These are phyloP conservation scores for Boletellus dicymbophilus DNA, from an alignment of 1,284 basidiomycete genomes.

Conservation along the genomic window DNA sequence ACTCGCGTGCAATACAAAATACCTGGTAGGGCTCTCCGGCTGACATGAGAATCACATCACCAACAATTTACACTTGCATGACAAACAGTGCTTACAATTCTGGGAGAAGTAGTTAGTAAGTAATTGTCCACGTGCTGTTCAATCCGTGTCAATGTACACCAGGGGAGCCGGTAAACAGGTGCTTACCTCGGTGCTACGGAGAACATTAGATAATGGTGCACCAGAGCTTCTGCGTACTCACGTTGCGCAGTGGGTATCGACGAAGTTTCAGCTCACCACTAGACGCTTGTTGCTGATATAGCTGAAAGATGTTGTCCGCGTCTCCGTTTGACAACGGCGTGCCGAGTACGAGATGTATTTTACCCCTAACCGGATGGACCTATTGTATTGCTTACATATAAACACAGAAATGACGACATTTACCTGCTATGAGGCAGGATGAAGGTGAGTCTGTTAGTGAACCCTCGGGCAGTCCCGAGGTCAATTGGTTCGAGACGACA, in stretches of 20 bases:
- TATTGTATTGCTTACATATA: neutral
- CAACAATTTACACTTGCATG: neutral
- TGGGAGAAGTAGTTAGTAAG: constrained; percentile 83
- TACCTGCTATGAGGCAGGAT: constrained; percentile 52
- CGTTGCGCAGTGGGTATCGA: constrained; percentile 66
- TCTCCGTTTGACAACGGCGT: constrained; percentile 39
- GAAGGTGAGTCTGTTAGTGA: constrained; percentile 40
- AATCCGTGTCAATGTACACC: constrained; percentile 6
- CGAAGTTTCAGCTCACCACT: constrained; percentile 58
- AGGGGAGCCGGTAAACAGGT: constrained; percentile 7
- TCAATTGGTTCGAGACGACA: constrained; percentile 29
- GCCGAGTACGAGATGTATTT: constrained; percentile 60
- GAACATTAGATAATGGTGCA: constrained; percentile 11
- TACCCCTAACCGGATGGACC: constrained; percentile 45
- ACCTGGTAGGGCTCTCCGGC: constrained; percentile 77
- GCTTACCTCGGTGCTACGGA: constrained; percentile 68
- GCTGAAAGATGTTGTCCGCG: constrained; percentile 56
- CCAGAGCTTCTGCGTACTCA: constrained; percentile 26
- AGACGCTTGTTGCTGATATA: constrained; percentile 66
- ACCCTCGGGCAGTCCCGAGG: constrained; percentile 32
- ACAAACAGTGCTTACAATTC: constrained; percentile 54
- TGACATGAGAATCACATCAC: constrained; percentile 28
- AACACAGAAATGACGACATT: neutral
- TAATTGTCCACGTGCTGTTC: constrained; percentile 61
- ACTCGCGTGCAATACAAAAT: constrained; percentile 10